Evolutionary conservation across 2,329 filamentous ascomycete genomes (phyloP).

Genomic region (Trichoderma lentiforme): DNA sequence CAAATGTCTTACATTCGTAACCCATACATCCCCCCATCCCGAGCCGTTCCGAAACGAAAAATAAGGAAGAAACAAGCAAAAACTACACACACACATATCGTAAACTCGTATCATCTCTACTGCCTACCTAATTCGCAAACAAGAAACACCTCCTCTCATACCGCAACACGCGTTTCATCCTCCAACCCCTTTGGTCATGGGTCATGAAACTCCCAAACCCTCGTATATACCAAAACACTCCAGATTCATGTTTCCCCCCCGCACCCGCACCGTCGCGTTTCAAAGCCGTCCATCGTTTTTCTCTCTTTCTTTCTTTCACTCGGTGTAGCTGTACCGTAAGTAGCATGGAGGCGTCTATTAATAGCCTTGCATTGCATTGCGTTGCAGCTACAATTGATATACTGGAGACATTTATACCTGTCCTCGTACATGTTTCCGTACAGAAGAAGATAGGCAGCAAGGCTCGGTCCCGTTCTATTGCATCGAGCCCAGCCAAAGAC

Average conservation of each 20-base stretch:
- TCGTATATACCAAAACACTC: conserved; percentile 3
- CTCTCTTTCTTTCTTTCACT: not conserved
- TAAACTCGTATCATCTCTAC: not conserved
- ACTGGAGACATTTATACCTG: not conserved
- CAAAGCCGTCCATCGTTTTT: not conserved
- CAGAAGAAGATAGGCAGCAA: not conserved
- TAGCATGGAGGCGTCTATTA: not conserved
- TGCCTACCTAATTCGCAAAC: not conserved
- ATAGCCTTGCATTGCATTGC: not conserved
- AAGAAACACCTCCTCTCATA: not conserved
- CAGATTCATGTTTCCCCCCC: not conserved
- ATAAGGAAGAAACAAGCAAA: not conserved
- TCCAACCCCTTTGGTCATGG: not conserved
- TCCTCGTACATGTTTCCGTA: not conserved
- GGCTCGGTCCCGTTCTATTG: not conserved
- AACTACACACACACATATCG: not conserved
- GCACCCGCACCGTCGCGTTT: not conserved
- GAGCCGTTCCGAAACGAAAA: not conserved
- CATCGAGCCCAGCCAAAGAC: too few relatives aligned
- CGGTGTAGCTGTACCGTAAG: too few relatives aligned
- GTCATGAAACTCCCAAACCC: not conserved
- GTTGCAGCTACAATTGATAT: not conserved
- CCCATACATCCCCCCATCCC: not conserved
- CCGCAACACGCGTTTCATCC: not conserved
- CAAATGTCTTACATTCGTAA: not conserved